phyloP scores from a whole-genome alignment of 2,329 filamentous ascomycete species.

The Aspergillus udagawae region DNA sequence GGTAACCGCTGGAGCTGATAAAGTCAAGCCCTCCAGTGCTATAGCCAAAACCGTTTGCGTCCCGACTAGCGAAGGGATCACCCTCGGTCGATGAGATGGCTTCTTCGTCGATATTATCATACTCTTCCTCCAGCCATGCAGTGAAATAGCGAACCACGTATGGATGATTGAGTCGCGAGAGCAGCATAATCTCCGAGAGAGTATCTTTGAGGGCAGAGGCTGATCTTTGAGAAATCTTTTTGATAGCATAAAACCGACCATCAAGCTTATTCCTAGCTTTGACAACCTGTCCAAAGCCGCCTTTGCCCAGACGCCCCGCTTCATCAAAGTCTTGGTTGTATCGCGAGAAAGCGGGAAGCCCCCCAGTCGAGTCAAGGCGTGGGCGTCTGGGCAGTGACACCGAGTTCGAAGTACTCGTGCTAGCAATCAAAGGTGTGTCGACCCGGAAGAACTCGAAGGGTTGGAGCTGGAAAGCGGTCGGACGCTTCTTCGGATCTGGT shows the following conservation, averaged over 20 bases:
- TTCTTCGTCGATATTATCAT: slow-evolving; percentile 38
- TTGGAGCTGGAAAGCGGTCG: slow-evolving; percentile 71
- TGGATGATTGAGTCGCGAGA: slow-evolving; percentile 91
- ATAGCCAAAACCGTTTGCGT: slow-evolving; percentile 50
- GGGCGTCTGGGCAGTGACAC: slow-evolving; percentile 47
- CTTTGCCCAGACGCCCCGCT: slow-evolving; percentile 81
- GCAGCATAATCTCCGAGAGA: slow-evolving; percentile 78
- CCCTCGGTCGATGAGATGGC: slow-evolving; percentile 51
- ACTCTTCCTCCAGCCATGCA: slow-evolving; percentile 80
- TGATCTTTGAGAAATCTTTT: slow-evolving; percentile 86
- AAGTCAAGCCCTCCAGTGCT: slow-evolving; percentile 86
- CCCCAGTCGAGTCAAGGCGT: slow-evolving; percentile 60
- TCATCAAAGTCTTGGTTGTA: slow-evolving; percentile 90
- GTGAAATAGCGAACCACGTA: slow-evolving; percentile 87
- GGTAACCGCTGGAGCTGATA: slow-evolving; percentile 78
- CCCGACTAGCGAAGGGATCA: slow-evolving; percentile 41
- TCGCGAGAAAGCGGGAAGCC: slow-evolving; percentile 59
- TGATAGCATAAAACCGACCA: slow-evolving; percentile 90
- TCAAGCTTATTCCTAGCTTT: slow-evolving; percentile 94
- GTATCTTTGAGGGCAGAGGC: slow-evolving; percentile 59
- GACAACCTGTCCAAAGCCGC: slow-evolving; percentile 93
- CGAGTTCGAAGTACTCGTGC: slow-evolving; percentile 41
- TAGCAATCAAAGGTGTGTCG: slow-evolving; percentile 35
- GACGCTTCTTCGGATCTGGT: slow-evolving; percentile 75
- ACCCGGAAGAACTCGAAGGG: slow-evolving; percentile 48